These are phyloP conservation scores for Glarea lozoyensis DNA, from an alignment of 495 filamentous ascomycete species.

Conservation along the genomic window DNA sequence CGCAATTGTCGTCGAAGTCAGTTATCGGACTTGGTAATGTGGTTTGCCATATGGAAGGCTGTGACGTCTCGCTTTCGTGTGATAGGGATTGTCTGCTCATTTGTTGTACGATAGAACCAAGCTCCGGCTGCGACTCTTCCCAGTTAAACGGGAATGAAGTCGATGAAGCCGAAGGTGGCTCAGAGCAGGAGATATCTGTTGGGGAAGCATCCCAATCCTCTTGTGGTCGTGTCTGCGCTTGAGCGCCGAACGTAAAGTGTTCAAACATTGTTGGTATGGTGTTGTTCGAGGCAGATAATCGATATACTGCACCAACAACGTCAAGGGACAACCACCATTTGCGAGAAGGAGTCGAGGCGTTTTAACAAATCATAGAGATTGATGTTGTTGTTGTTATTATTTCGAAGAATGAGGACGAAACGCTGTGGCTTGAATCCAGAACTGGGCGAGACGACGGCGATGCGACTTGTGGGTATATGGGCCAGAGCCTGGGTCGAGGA, in stretches of 20 bases:
- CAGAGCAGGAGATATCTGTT: slow-evolving; percentile 3
- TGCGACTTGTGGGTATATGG: no score
- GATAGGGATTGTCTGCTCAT: slow-evolving; percentile 12
- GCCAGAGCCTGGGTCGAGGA: no score
- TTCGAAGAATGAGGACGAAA: slow-evolving; percentile 8
- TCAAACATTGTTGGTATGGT: slow-evolving; percentile 14
- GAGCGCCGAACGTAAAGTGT: slow-evolving; percentile 16
- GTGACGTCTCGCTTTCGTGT: slow-evolving; percentile 5
- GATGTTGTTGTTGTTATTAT: background rate
- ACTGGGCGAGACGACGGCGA: slow-evolving; percentile 3
- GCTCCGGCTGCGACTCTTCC: background rate
- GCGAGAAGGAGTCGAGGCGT: no score
- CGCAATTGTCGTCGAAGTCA: no score
- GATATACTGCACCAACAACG: no score
- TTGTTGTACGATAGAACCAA: slow-evolving; percentile 11
- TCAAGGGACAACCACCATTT: no score
- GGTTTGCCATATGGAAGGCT: slow-evolving; percentile 6
- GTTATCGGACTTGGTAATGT: slow-evolving; percentile 2
- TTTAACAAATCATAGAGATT: background rate
- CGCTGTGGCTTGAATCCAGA: slow-evolving; percentile 15
- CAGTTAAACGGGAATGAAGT: background rate
- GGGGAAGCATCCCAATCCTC: slow-evolving; percentile 1
- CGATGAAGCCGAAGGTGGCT: slow-evolving; percentile 3
- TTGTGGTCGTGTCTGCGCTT: slow-evolving; percentile 3
- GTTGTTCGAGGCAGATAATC: no score